phyloP scores from a whole-genome alignment of 352 stramenopile genomes.

The Phytophthora multivora region DNA sequence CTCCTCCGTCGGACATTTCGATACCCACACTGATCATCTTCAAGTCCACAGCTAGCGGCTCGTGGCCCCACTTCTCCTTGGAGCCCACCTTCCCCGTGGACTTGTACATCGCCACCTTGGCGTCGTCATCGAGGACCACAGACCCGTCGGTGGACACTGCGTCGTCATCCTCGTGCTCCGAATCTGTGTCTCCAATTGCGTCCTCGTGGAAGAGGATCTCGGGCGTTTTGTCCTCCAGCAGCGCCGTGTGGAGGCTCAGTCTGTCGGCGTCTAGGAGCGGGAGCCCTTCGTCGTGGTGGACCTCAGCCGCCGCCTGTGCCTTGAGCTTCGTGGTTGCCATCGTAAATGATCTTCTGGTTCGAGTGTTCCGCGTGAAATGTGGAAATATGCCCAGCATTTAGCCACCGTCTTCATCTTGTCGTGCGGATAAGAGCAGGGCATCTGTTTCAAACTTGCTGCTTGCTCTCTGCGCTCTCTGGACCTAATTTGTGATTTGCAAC shows the following conservation, averaged over 20 bases:
- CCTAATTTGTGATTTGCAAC: conserved; percentile 16
- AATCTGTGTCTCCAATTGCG: conserved; percentile 35
- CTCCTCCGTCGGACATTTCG: conserved; percentile 8
- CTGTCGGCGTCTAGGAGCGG: conserved; percentile 26
- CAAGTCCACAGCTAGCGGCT: conserved; percentile 12
- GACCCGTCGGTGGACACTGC: conserved; percentile 21
- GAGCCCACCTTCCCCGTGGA: conserved; percentile 23
- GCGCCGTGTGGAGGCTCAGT: conserved; percentile 17
- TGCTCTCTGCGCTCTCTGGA: conserved; percentile 8
- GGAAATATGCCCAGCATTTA: conserved; percentile 19
- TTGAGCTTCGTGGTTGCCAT: conserved; percentile 11
- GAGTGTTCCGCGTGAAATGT: conserved; percentile 15
- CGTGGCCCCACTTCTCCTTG: conserved; percentile 31
- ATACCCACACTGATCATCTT: conserved; percentile 24
- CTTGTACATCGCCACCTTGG: conserved; percentile 18
- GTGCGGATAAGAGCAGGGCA: conserved; percentile 19
- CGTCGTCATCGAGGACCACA: conserved; percentile 25
- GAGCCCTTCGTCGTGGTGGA: conserved; percentile 15
- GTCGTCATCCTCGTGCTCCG: conserved; percentile 32
- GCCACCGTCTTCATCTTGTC: conserved; percentile 13
- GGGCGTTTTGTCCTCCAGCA: conserved; percentile 37
- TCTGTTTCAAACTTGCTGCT: conserved; percentile 5
- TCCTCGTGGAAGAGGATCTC: conserved; percentile 42
- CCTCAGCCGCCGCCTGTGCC: background rate
- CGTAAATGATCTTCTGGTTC: background rate